Base-by-base conservation (phyloP, 352 stramenopile species). In the Pythium oligandrum region DNA sequence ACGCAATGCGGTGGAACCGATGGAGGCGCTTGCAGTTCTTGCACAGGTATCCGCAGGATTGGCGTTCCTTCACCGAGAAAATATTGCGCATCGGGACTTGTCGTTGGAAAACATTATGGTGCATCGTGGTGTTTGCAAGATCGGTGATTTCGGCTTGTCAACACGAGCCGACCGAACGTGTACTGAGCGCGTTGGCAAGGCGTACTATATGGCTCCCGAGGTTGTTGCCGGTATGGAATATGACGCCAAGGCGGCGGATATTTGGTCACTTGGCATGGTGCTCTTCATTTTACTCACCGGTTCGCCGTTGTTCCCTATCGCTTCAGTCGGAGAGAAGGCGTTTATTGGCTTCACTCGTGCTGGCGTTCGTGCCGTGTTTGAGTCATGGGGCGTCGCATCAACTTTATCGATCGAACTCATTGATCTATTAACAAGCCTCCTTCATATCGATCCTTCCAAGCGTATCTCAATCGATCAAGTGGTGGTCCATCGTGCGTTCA, bases 121-220 rank as follows among this genome's bases (percentile, higher is more conserved):
- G 8, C 37, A 61, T 42, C 8, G 53, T 8, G 42, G 52, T 26
- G 51, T 69, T 6, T 81, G 68, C 59, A 80, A 82, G 53, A 74
- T 89, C 32, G 69, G 63, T 5, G 75, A 89, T 45, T 89, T 86
- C 53, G 78, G 73, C 1, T 63, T 86, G 4, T 70, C 70, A n/a
- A 60, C 49, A 31, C 59, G 31, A 36, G 45, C 51, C 6, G 52
- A 73, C 9, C 57, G 54, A 4, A 36, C 57, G 1, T 74, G 66
- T 38, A 39, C 51, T 0, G 76, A 66, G 40, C 59, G 68, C 50
- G 77, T 88, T 4, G 73, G 78, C 11, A 86, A 87, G 36, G 54
- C 71, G n/a, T 75, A 69, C 47, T 88, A 86, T 54, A 88, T 86
- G 76, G 75, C 79, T 0, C 74, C 75, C 3, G 79, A 90, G 42